Evolutionary conservation across 2,329 filamentous ascomycete genomes (phyloP).

Genomic region (Berkeleyomyces rouxiae): DNA sequence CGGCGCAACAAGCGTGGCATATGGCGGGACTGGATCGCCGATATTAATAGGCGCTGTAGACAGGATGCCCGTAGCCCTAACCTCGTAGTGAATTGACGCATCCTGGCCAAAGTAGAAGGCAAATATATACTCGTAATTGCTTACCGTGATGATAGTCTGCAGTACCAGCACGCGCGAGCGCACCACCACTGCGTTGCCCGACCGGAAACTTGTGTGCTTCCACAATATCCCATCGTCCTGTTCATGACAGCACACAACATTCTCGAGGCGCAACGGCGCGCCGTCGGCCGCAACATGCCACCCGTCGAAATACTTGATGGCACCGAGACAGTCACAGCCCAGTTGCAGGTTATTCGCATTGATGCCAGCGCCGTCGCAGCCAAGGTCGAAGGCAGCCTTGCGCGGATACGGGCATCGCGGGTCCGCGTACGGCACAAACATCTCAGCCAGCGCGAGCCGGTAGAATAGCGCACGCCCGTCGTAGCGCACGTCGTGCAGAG

Average conservation of each 20-base stretch:
- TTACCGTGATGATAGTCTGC: conserved; percentile 47
- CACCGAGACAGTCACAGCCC: conserved; percentile 52
- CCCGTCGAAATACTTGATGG: conserved; percentile 31
- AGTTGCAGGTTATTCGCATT: conserved; percentile 49
- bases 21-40: conserved; percentile 32
- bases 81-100: conserved; percentile 25
- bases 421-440: conserved; percentile 54
- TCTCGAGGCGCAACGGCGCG: conserved; percentile 20
- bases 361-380: conserved; percentile 47
- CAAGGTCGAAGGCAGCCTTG: conserved; percentile 56
- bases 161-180: conserved; percentile 43
- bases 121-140: conserved; percentile 45
- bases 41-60: conserved; percentile 31
- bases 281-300: conserved; percentile 21
- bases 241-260: conserved; percentile 24
- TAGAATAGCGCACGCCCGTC: conserved; percentile 52
- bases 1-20: conserved; percentile 46
- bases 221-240: conserved; percentile 40
- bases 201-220: conserved; percentile 49
- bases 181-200: conserved; percentile 38
- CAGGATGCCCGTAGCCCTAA: conserved; percentile 28
- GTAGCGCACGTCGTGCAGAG: conserved; percentile 51
- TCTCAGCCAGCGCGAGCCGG: conserved; percentile 49
- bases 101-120: conserved; percentile 35
- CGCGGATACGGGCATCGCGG: conserved; percentile 45